These are phyloP conservation scores for Camelina neglecta DNA, from an alignment of 345 rosid genomes.

Conservation along the genomic window DNA sequence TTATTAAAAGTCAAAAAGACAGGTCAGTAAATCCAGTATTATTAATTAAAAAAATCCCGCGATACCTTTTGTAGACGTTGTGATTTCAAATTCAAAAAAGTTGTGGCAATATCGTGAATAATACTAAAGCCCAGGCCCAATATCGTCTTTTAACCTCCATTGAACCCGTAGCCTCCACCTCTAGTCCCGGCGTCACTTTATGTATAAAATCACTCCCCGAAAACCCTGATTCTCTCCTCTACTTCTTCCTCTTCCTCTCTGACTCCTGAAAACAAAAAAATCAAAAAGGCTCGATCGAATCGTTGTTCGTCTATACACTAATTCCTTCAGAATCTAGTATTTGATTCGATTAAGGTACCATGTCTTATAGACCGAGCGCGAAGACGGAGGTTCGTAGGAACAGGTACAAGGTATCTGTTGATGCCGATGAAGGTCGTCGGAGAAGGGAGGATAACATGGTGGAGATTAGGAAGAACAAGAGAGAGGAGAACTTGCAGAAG, in stretches of 20 bases:
- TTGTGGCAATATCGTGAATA: slow-evolving; percentile 43
- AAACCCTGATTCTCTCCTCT: slow-evolving; percentile 31
- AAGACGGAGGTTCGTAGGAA: slow-evolving; percentile 71
- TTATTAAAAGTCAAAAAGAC: slow-evolving; percentile 13
- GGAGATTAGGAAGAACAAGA: slow-evolving; percentile 80
- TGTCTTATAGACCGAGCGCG: slow-evolving; percentile 73
- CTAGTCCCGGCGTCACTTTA: not conserved
- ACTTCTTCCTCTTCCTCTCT: not conserved
- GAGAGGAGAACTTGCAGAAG: slow-evolving; percentile 83
- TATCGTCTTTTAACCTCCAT: not conserved
- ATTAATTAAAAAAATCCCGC: not conserved
- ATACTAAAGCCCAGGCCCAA: slow-evolving; percentile 21
- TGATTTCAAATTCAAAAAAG: slow-evolving; percentile 50
- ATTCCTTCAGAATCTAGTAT: not conserved
- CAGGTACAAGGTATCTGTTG: slow-evolving; percentile 67
- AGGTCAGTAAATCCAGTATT: not conserved
- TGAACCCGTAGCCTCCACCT: slow-evolving; percentile 20
- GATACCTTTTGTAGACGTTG: slow-evolving; percentile 27
- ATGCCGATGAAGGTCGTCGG: slow-evolving; percentile 80
- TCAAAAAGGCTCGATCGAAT: not conserved
- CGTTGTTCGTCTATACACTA: not conserved
- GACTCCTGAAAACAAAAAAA: slow-evolving; percentile 12
- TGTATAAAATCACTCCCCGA: slow-evolving; percentile 25
- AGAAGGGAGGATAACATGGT: slow-evolving; percentile 87
- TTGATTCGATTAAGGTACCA: slow-evolving; percentile 33